Evolutionary conservation across 2,329 filamentous ascomycete genomes (phyloP), one percentile per base, ranked within the genome.

Genomic region (Dactylonectria macrodidyma): DNA sequence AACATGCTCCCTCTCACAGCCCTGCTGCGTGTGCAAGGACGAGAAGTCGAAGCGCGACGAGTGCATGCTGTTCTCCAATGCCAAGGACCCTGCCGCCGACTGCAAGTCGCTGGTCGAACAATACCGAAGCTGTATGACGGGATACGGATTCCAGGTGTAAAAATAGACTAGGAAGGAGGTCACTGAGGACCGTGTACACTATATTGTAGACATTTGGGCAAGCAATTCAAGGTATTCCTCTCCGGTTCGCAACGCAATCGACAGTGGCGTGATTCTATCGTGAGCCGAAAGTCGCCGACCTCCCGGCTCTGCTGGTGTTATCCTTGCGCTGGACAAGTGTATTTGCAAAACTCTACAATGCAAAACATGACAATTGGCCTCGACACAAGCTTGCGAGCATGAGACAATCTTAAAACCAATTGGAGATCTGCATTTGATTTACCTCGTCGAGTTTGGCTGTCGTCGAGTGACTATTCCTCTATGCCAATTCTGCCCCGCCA

Each of bases 1-100:
- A 30, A 73, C 59, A 44, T 12, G 22, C 2, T 5, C 10, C 3
- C 5, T 5, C 10, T 4, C 5, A 67, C 77, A 98, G 94, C 95
- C 95, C 50, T 98, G 96, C 89, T 98, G 96, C 81, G 96, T 98
- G 34, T 99, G 96, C 90, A 98, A 95, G 80, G 90, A 96, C 51
- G 95, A 99, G 82, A 99, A 99, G 83, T 87, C 93, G 46, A 89
- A 89, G 75, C 94, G 96, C 71, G 96, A 99, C 84, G 95, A 99
- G 84, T 99, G 96, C 87, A 98, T 99, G 95, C 93, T 99, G 64
- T 98, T 98, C 86, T 97, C 94, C 63, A 95, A 90, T 70, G 88
- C 93, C 68, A 88, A 91, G 78, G 92, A 98, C 79, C 94, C 96
- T 46, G 89, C 93, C 76, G 88, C 90, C 78, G 95, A 97, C 77